phyloP scores from a whole-genome alignment of 2,329 filamentous ascomycete species.

The Corniculantispora saksenae region DNA sequence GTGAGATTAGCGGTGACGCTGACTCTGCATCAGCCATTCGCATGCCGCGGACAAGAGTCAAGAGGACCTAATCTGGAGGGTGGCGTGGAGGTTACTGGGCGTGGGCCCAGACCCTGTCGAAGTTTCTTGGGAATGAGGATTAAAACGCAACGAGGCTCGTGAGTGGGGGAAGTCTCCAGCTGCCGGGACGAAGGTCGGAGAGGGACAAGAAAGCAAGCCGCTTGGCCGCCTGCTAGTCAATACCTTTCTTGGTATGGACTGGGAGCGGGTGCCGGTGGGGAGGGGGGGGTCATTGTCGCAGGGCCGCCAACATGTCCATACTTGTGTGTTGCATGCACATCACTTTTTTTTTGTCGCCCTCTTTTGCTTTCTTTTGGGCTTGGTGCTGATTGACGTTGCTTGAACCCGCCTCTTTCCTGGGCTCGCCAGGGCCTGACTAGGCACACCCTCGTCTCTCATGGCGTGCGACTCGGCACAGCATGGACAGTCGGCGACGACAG shows the following conservation, averaged over 20 bases:
- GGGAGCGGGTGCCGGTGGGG: slow-evolving; percentile 7
- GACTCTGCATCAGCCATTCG: slow-evolving; percentile 9
- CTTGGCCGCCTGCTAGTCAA: slow-evolving; percentile 2
- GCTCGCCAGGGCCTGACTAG: too few species aligned
- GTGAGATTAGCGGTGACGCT: background rate
- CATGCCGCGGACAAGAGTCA: slow-evolving; percentile 1
- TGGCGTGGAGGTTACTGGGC: slow-evolving; percentile 5
- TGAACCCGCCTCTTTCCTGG: background rate
- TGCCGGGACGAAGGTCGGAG: background rate
- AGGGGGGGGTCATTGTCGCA: slow-evolving; percentile 3
- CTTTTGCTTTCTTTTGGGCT: background rate
- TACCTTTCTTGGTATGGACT: slow-evolving; percentile 6
- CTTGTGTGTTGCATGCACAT: slow-evolving; percentile 11
- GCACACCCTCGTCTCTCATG: background rate
- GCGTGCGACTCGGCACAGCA: slow-evolving; percentile 3
- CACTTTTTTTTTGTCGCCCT: background rate
- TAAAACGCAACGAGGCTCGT: slow-evolving; percentile 9
- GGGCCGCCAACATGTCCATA: slow-evolving; percentile 14
- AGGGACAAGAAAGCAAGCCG: background rate
- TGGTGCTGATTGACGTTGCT: slow-evolving; percentile 6
- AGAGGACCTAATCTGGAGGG: slow-evolving; percentile 14
- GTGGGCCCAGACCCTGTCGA: slow-evolving; percentile 13
- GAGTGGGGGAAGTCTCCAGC: slow-evolving; percentile 8
- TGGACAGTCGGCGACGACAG: background rate
- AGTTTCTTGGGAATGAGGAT: slow-evolving; percentile 15